phyloP scores from a whole-genome alignment of 2,329 filamentous ascomycete genomes.

The Claviceps digitariae region DNA sequence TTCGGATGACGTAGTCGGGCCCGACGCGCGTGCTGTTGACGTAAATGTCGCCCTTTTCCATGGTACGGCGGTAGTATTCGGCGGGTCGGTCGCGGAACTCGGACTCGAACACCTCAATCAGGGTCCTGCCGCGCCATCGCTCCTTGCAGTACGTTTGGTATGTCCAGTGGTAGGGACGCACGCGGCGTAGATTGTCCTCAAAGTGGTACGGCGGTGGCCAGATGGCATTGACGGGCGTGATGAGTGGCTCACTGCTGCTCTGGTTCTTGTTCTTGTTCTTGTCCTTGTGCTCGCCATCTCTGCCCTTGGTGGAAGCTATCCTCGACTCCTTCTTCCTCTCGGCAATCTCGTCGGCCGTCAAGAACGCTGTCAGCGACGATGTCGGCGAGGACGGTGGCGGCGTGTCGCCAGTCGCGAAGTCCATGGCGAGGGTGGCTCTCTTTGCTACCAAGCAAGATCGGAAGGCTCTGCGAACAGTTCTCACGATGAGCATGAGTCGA shows the following conservation, averaged over 20 bases:
- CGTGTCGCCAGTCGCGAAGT: not conserved
- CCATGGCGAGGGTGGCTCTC: conserved; percentile 6
- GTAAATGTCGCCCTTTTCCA: conserved; percentile 63
- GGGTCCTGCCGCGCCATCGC: conserved; percentile 69
- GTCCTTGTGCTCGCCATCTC: not conserved
- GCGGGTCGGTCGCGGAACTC: conserved; percentile 83
- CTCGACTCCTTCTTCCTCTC: not conserved
- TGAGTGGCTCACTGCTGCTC: not conserved
- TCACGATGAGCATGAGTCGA: conserved; percentile 5
- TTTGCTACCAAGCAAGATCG: conserved; percentile 1
- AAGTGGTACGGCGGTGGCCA: conserved; percentile 64
- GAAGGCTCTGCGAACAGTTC: conserved; percentile 7
- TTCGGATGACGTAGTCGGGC: conserved; percentile 60
- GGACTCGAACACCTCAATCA: conserved; percentile 78
- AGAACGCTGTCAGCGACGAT: not conserved
- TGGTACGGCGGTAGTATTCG: conserved; percentile 79
- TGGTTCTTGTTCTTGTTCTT: not conserved
- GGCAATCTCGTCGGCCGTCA: conserved; percentile 1
- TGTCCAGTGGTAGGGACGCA: conserved; percentile 79
- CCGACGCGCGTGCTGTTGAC: conserved; percentile 64
- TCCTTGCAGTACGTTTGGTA: conserved; percentile 95
- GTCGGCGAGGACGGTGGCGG: not conserved
- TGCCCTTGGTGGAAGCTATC: not conserved
- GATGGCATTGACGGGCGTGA: conserved; percentile 8
- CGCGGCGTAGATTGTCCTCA: conserved; percentile 68